Base-by-base conservation (phyloP, 371 early-diverging fungal species). In the Fennellomyces sp. region DNA sequence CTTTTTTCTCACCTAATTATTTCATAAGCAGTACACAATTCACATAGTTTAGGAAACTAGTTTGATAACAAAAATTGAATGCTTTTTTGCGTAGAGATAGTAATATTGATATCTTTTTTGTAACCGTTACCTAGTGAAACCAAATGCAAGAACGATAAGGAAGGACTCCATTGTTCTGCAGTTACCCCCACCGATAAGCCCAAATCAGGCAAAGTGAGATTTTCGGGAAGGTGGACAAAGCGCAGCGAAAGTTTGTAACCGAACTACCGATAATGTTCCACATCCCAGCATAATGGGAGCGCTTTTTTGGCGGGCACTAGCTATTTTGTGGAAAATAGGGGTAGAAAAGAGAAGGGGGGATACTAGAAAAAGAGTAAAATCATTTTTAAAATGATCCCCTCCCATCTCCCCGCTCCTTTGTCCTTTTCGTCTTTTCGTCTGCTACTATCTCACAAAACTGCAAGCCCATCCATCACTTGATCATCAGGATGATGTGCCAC, bases 1-100 rank as follows among this genome's bases (percentile, higher is more conserved):
- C 23, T 45, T 45, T 45, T 45, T 45, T 45, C 45, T 21, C 45
- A 45, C 45, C 45, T 23, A n/a, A n/a, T n/a, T n/a, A n/a, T n/a
- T n/a, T n/a, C n/a, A n/a, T n/a, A n/a, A n/a, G n/a, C n/a, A n/a
- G n/a, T n/a, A n/a, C n/a, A n/a, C n/a, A n/a, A n/a, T n/a, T n/a
- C n/a, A n/a, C n/a, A n/a, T n/a, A n/a, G n/a, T n/a, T n/a, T n/a
- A n/a, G n/a, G n/a, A n/a, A n/a, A n/a, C n/a, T n/a, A n/a, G n/a
- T n/a, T n/a, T n/a, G n/a, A n/a, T n/a, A n/a, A n/a, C n/a, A n/a
- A n/a, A n/a, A n/a, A n/a, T n/a, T n/a, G n/a, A n/a, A 12, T 17
- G 23, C n/a, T 45, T 45, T 45, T 45, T n/a, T 41, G 8, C 5
- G 19, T 41, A 6, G 8, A 39, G 39, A 1, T 39, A 13, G 13